Percentiles rank a stretch among this genome's conserved stretches.
These are phyloP conservation scores for Begonia fuchsioides DNA, from an alignment of 306 rosid species.

Conservation along the genomic window DNA sequence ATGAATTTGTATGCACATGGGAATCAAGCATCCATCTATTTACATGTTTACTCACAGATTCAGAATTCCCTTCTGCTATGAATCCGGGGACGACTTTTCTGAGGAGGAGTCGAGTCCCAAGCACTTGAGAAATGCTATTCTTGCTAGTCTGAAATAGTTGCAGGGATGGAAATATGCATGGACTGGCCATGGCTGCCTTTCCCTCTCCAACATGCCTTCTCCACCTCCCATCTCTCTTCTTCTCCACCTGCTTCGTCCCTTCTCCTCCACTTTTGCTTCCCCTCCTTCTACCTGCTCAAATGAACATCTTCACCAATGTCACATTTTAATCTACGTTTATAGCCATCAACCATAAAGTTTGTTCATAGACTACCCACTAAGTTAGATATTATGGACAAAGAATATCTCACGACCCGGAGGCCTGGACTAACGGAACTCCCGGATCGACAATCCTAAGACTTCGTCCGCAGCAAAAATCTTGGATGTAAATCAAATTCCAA, in stretches of 20 bases:
- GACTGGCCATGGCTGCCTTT: constrained; percentile 21
- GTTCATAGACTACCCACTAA: not conserved
- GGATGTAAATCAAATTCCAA: too few species aligned
- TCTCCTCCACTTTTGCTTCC: constrained; percentile 25
- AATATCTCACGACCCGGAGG: too few species aligned
- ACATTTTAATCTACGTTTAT: not conserved
- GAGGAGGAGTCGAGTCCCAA: constrained; percentile 47
- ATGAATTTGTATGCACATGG: too few species aligned
- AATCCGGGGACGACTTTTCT: constrained; percentile 22
- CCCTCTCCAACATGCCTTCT: constrained; percentile 24
- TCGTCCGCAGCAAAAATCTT: too few species aligned
- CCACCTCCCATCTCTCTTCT: constrained; percentile 21
- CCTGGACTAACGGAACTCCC: too few species aligned
- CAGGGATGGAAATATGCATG: constrained; percentile 38
- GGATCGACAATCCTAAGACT: too few species aligned
- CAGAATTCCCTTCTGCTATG: too few species aligned
- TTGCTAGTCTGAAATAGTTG: constrained; percentile 48
- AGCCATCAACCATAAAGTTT: not conserved
- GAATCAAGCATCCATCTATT: too few species aligned
- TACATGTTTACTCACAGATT: too few species aligned
- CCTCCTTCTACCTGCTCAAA: constrained; percentile 34
- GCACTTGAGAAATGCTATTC: constrained; percentile 67
- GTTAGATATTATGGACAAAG: not conserved
- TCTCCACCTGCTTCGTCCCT: constrained; percentile 28
- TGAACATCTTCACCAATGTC: not conserved